These are phyloP conservation scores for Xylaria nigripes DNA, from an alignment of 495 filamentous ascomycete genomes.

Conservation along the genomic window DNA sequence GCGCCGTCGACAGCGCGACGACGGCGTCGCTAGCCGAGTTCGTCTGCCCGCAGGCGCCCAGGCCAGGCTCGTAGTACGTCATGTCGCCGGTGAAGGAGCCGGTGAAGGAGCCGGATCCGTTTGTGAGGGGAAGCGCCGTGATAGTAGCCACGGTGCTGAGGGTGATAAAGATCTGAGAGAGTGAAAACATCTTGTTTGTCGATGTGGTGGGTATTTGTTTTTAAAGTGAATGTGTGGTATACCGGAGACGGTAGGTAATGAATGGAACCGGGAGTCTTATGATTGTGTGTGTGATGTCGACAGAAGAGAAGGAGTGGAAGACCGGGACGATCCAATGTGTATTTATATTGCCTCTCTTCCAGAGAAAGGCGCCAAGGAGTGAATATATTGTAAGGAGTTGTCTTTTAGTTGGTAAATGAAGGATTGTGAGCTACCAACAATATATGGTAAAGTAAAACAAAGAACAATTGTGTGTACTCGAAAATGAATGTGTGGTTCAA, in stretches of 20 bases:
- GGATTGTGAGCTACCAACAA: no score
- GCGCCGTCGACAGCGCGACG: conserved; percentile 32
- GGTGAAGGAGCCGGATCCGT: conserved; percentile 16
- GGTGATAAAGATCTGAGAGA: neutral
- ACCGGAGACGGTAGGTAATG: no score
- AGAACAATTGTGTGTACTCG: neutral
- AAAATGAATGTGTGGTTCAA: neutral
- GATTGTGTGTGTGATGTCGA: neutral
- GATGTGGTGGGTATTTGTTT: neutral
- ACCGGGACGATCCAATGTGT: no score
- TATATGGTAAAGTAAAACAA: no score
- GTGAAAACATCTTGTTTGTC: conserved; percentile 3
- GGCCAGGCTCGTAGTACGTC: conserved; percentile 40
- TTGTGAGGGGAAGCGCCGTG: conserved; percentile 6
- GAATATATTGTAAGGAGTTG: no score
- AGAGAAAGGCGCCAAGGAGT: no score
- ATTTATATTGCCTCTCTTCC: no score
- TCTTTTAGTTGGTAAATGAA: no score
- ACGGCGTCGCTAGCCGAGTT: conserved; percentile 32
- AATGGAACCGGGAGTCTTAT: neutral
- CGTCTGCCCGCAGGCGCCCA: conserved; percentile 40
- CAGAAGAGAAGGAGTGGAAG: no score
- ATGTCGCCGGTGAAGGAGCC: conserved; percentile 36
- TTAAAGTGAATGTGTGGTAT: neutral
- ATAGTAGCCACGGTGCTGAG: conserved; percentile 8